Base-by-base conservation (phyloP, 2,329 filamentous ascomycete genomes). In the Sclerotiophoma versabilis region DNA sequence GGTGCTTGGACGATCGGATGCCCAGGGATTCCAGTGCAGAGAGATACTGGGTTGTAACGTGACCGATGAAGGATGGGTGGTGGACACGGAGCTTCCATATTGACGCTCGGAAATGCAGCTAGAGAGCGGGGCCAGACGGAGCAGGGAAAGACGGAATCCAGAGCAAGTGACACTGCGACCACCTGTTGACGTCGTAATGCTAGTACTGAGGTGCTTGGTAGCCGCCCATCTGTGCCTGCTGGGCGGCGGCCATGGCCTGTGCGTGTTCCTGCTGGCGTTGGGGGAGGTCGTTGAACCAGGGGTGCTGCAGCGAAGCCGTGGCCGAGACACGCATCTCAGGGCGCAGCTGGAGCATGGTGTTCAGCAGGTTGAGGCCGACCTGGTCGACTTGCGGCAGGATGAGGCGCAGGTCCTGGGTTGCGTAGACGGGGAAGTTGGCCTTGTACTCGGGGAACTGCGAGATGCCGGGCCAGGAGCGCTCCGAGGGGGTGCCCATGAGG, bases 371-470 rank as follows among this genome's bases (percentile, higher is more conserved):
- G 68, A 99, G 86, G 8, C 93, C 95, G 10, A 90, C 80, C 15
- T 87, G 86, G 69, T 99, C 95, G 67, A 99, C 92, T 71, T 96
- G 91, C 0, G 92, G 93, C 20, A 99, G 81, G 60, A 98, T 95
- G 54, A 88, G 84, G 17, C 90, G 84, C 49, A 98, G 81, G 66
- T 97, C 92, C 73, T 97, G 93, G 1, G 95, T 96, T 12, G 91
- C 90, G 74, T 95, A 98, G 73, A 96, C 91, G 63, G 95, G 92
- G 78, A 96, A 96, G 57, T 89, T 96, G 41, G 88, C 85, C 81
- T 98, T 97, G 83, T 98, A 99, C 76, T 99, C 95, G n/a, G 93
- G 92, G 68, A 96, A 93, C 70, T 93, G 89, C 17, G 89, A 92
- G 71, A 99, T 96, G 34, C 93, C 93, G 0, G 93, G 93, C 95